Conservation (phyloP, 148 eudicot genomes). For the Fallopia convolvulus region DNA sequence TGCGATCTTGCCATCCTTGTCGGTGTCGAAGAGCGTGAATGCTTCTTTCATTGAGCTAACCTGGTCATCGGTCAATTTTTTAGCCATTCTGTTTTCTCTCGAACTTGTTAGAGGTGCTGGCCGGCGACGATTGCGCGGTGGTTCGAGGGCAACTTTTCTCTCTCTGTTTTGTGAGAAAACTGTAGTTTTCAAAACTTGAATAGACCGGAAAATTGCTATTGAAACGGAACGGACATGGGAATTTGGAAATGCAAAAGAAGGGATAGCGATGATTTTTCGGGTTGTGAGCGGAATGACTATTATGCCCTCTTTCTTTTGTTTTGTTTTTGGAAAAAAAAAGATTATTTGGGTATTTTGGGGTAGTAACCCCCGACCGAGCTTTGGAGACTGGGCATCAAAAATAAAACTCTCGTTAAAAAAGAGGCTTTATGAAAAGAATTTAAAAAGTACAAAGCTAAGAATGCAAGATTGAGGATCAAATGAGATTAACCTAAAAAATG, state of each 20-base stretch:
- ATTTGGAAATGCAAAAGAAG: neutral
- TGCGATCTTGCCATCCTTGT: conserved; percentile 41
- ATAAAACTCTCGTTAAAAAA: too few relatives aligned
- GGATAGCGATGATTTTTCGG: neutral
- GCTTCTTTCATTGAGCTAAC: conserved; percentile 49
- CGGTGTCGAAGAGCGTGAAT: conserved; percentile 51
- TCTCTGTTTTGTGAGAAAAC: too few relatives aligned
- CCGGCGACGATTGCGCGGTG: neutral
- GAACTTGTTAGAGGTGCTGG: neutral
- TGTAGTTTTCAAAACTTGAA: too few relatives aligned
- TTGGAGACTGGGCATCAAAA: too few relatives aligned
- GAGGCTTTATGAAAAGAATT: too few relatives aligned
- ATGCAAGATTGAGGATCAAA: too few relatives aligned
- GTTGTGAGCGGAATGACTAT: neutral
- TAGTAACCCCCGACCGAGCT: too few relatives aligned
- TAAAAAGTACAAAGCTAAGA: too few relatives aligned
- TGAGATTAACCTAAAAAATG: too few relatives aligned
- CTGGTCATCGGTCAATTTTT: conserved; percentile 47
- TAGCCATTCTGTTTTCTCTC: conserved; percentile 27
- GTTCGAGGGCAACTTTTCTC: neutral
- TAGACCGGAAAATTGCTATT: too few relatives aligned
- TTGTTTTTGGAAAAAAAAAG: too few relatives aligned
- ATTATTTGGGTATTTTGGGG: too few relatives aligned
- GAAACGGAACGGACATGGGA: neutral
- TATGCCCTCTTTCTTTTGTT: neutral